A percentile compares a stretch with the other conserved stretches of the same genome.
Conservation (phyloP, 441 rosid genomes). For the Erodium moschatum region DNA sequence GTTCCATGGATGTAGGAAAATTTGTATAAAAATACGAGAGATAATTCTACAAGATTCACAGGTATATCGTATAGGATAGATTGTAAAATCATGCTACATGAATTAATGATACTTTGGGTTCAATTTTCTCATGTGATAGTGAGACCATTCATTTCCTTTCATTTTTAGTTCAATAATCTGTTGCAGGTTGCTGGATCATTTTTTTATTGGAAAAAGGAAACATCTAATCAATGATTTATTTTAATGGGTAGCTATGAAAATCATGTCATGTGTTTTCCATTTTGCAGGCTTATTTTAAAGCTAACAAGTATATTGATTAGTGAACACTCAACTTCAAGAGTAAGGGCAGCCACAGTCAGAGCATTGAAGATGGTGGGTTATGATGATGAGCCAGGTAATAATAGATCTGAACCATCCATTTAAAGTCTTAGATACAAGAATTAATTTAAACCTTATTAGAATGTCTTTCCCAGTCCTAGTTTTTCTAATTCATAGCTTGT, state of each 20-base stretch:
- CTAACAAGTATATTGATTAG: not conserved
- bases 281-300: not conserved
- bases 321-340: not conserved
- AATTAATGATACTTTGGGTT: constrained; percentile 3
- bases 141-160: not conserved
- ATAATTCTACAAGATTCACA: not conserved
- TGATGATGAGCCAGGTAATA: constrained; percentile 2
- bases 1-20: constrained; percentile 1
- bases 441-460: not conserved
- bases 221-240: not conserved
- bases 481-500: too few species aligned
- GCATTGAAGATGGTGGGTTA: not conserved
- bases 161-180: not conserved
- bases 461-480: not conserved
- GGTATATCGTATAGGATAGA: constrained; percentile 7
- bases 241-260: not conserved
- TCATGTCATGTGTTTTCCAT: not conserved
- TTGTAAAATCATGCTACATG: not conserved
- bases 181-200: not conserved
- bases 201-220: not conserved
- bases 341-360: not conserved
- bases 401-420: not conserved
- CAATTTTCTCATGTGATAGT: not conserved
- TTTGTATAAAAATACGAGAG: constrained; percentile 1
- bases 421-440: constrained; percentile 4